These are phyloP conservation scores for Naumovozyma baii DNA, from an alignment of 805 yeast species.

Conservation along the genomic window DNA sequence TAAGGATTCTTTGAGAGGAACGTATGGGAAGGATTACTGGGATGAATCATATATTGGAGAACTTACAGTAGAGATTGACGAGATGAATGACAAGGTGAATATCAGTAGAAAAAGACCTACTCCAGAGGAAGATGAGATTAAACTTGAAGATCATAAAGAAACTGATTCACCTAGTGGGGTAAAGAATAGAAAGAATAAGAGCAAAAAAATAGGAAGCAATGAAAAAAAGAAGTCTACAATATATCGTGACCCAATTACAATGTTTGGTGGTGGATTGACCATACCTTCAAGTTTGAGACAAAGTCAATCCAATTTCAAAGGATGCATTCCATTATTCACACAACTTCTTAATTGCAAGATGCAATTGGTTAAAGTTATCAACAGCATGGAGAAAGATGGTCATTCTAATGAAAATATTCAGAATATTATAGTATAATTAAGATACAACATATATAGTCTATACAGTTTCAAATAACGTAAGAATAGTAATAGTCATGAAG, in stretches of 20 bases:
- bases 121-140: neutral
- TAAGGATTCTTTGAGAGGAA: constrained; percentile 24
- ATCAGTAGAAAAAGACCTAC: constrained; percentile 3
- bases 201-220: constrained; percentile 2
- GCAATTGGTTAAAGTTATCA: constrained; percentile 8
- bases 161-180: constrained; percentile 4
- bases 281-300: constrained; percentile 21
- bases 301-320: constrained; percentile 21
- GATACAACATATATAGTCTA: no score
- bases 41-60: constrained; percentile 24
- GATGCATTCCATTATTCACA: constrained; percentile 13
- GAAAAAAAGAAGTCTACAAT: constrained; percentile 1
- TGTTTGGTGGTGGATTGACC: constrained; percentile 27
- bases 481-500: no score
- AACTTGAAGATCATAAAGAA: constrained; percentile 4
- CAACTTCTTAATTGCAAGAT: constrained; percentile 18
- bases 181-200: constrained; percentile 2
- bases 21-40: constrained; percentile 28
- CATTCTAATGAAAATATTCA: no score
- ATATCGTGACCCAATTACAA: constrained; percentile 19
- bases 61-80: constrained; percentile 6
- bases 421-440: no score
- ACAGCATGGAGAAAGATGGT: no score
- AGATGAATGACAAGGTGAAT: constrained; percentile 4
- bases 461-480: no score